Evolutionary conservation across 1,139 yeast genomes (phyloP).

Genomic region (Blastobotrys capitulatus): DNA sequence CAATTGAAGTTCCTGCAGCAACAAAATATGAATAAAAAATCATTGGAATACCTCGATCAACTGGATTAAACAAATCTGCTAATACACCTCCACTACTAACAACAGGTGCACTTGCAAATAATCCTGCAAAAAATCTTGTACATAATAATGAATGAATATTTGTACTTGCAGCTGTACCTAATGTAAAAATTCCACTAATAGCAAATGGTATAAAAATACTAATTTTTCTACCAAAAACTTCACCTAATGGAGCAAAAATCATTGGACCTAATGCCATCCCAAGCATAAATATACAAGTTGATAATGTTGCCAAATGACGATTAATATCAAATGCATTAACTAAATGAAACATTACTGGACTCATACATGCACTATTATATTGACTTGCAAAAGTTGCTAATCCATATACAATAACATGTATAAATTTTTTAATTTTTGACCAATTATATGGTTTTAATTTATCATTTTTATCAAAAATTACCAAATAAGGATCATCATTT

Average conservation of each 20-base stretch:
- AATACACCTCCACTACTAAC: conserved; percentile 74
- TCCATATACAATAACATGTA: conserved; percentile 39
- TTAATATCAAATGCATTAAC: conserved; percentile 47
- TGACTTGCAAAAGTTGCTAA: conserved; percentile 42
- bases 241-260: conserved; percentile 77
- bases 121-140: conserved; percentile 67
- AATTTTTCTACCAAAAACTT: conserved; percentile 65
- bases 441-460: conserved; percentile 35
- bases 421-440: conserved; percentile 32
- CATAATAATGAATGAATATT: conserved; percentile 57
- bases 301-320: conserved; percentile 54
- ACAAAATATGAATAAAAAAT: conserved; percentile 68
- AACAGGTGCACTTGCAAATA: conserved; percentile 67
- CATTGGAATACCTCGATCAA: conserved; percentile 66
- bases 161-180: conserved; percentile 29
- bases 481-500: neutral
- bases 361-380: conserved; percentile 39
- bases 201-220: conserved; percentile 61
- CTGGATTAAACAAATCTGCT: conserved; percentile 59
- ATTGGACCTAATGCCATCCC: conserved; percentile 78
- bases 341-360: conserved; percentile 43
- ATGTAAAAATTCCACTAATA: conserved; percentile 40
- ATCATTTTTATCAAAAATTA: conserved; percentile 19
- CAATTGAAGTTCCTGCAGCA: conserved; percentile 66
- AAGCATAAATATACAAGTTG: conserved; percentile 66